A percentile compares a stretch with the other conserved stretches of the same genome.
Conservation (phyloP, 495 filamentous ascomycete genomes). For the Delitschia confertaspora region DNA sequence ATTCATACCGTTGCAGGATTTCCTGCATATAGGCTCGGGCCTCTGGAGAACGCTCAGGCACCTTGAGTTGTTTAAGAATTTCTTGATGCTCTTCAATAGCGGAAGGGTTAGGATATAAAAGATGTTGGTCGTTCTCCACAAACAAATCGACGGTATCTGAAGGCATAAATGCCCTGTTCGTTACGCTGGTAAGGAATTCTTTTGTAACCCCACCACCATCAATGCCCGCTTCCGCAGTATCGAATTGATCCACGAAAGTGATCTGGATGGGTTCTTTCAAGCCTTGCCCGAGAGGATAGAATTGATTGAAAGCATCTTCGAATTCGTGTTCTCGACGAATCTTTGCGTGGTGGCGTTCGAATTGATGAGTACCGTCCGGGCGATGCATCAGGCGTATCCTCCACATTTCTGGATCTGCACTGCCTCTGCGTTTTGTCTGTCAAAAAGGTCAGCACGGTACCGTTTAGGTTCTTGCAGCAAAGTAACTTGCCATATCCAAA, state of each 20-base stretch:
- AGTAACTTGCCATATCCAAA: slow-evolving; percentile 59
- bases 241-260: slow-evolving; percentile 89
- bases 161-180: slow-evolving; percentile 71
- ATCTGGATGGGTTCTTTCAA: slow-evolving; percentile 98
- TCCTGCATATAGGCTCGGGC: slow-evolving; percentile 52
- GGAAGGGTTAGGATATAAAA: slow-evolving; percentile 82
- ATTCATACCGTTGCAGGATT: slow-evolving; percentile 73
- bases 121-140: slow-evolving; percentile 76
- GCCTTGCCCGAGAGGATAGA: slow-evolving; percentile 69
- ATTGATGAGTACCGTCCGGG: slow-evolving; percentile 39
- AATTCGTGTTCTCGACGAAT: slow-evolving; percentile 77
- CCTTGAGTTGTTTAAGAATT: slow-evolving; percentile 44
- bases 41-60: slow-evolving; percentile 44
- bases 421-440: slow-evolving; percentile 56
- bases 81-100: slow-evolving; percentile 65
- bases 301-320: slow-evolving; percentile 74
- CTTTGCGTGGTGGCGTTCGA: slow-evolving; percentile 67
- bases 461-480: not conserved
- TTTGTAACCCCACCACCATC: slow-evolving; percentile 97
- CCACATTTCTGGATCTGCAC: slow-evolving; percentile 73
- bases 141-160: slow-evolving; percentile 51
- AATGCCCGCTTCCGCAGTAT: slow-evolving; percentile 80
- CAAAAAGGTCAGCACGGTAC: slow-evolving; percentile 5
- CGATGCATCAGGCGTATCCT: slow-evolving; percentile 51
- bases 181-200: slow-evolving; percentile 89